Conservation (phyloP, 2,329 filamentous ascomycete species). For the Teratosphaeria epicoccoides region DNA sequence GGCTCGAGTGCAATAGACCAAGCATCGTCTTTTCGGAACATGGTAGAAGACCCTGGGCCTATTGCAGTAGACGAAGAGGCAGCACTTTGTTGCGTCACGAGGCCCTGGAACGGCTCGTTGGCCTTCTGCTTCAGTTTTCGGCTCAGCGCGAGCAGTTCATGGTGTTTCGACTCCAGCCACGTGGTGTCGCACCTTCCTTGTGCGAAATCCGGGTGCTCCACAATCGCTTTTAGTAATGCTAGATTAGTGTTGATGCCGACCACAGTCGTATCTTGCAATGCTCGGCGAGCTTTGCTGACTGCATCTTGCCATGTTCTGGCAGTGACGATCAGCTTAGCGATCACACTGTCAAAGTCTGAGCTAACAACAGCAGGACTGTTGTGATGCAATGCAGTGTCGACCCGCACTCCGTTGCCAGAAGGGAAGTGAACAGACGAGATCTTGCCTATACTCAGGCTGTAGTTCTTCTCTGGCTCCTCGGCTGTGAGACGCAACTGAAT, state of each 20-base stretch:
- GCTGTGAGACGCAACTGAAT: conserved; percentile 50
- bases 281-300: conserved; percentile 44
- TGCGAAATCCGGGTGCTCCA: conserved; percentile 41
- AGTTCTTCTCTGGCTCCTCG: conserved; percentile 43
- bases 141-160: conserved; percentile 26
- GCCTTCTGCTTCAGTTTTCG: conserved; percentile 5
- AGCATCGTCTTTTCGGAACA: conserved; percentile 50
- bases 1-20: conserved; percentile 43
- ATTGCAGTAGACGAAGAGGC: conserved; percentile 20
- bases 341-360: conserved; percentile 48
- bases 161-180: conserved; percentile 46
- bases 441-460: conserved; percentile 50
- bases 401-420: conserved; percentile 45
- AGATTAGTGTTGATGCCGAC: conserved; percentile 50
- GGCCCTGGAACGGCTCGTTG: conserved; percentile 16
- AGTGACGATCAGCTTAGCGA: conserved; percentile 51
- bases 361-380: conserved; percentile 36
- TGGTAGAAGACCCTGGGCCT: conserved; percentile 29
- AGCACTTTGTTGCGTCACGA: conserved; percentile 7
- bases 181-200: conserved; percentile 42
- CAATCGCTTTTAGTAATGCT: conserved; percentile 43
- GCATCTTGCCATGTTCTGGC: conserved; percentile 42
- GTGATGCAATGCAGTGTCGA: conserved; percentile 46
- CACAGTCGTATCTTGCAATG: conserved; percentile 46
- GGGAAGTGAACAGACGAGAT: conserved; percentile 46